Evolutionary conservation across 2,329 filamentous ascomycete species (phyloP), one percentile per base, ranked within the genome.

Genomic region (Drechslera avenae): DNA sequence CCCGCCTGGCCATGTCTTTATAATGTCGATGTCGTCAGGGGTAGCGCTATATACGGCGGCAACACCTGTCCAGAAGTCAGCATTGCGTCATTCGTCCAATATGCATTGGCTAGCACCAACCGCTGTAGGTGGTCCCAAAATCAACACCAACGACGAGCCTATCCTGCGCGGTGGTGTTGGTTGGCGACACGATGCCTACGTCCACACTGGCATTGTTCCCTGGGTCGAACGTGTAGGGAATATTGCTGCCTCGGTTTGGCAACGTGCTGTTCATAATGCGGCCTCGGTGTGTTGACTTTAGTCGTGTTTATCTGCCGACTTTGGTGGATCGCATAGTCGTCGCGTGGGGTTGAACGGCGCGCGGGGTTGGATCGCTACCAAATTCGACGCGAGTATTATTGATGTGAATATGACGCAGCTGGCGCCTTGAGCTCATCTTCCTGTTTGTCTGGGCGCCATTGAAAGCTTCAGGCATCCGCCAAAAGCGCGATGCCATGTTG

Each of bases 121-220:
- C 88, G 35, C 86, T 90, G 68, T 90, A 92, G 1, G 89, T 92
- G n/a, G 89, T 92, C 12, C 89, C 89, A 75, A 92, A 92, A 70
- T 92, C 89, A 6, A 92, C 84, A 6, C 88, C 89, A 28, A 92
- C 87, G 61, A 91, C 88, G 59, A 91, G 74, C 46, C 86, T 80
- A 67, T 90, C 87, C 41, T 68, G 63, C n/a, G 58, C 51, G 12
- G 58, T 54, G n/a, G 58, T 46, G 43, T 23, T 56, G 31, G 54
- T 17, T 40, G 54, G 59, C 7, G 57, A 34, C 12, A 54, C 40
- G 42, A 45, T 57, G 42, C 35, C 43, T 33, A 52, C 36, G 17
- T 45, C 55, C 32, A 62, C 46, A 47, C 56, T 64, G 26, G 62
- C 57, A 56, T 67, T 72, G 43, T 58, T 39, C 43, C 52, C 56